Conservation (phyloP, 1,284 basidiomycete species). For the Ganoderma boninense region DNA sequence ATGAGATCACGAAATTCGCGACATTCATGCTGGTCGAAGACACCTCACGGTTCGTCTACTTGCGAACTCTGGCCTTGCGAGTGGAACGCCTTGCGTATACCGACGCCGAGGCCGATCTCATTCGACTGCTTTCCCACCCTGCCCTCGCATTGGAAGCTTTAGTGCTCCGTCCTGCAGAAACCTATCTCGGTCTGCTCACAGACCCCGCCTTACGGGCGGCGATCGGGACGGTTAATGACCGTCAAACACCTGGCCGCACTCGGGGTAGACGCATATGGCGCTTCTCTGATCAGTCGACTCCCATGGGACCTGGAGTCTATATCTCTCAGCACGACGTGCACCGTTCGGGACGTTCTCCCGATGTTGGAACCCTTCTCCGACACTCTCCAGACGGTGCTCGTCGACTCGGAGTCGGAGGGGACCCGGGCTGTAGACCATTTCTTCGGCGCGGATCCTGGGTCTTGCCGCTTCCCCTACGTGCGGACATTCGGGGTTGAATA, state of each 20-base stretch:
- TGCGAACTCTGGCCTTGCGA: background rate
- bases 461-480: background rate
- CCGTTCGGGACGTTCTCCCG: background rate
- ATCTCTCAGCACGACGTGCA: background rate
- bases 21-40: background rate
- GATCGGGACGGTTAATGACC: background rate
- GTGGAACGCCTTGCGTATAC: background rate
- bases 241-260: background rate
- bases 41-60: background rate
- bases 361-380: background rate
- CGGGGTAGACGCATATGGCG: background rate
- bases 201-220: background rate
- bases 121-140: background rate
- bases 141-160: background rate
- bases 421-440: too few relatives aligned
- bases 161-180: background rate
- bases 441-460: background rate
- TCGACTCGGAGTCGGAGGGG: background rate
- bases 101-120: background rate
- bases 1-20: background rate
- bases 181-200: background rate
- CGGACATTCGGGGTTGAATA: background rate
- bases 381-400: background rate
- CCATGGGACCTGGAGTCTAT: background rate
- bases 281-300: background rate